These are phyloP conservation scores for Staphylotrichum tortipilum DNA, from an alignment of 495 filamentous ascomycete species.

Conservation along the genomic window DNA sequence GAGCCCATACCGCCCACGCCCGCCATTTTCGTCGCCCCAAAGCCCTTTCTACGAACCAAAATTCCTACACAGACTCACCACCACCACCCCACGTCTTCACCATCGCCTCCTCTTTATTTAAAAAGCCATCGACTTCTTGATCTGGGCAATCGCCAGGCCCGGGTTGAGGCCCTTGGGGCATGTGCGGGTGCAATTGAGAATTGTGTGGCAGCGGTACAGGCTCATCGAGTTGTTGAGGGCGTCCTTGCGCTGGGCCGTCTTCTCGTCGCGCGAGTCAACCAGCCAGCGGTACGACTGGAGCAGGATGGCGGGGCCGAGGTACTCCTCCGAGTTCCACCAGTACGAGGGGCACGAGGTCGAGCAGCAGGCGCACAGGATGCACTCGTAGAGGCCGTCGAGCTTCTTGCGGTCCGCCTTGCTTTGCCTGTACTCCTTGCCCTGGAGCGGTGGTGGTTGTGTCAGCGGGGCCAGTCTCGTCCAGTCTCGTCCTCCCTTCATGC, in stretches of 20 bases:
- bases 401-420: conserved; percentile 84
- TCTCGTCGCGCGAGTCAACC: conserved; percentile 85
- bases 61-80: too few relatives aligned
- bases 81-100: too few relatives aligned
- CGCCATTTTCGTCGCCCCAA: not conserved
- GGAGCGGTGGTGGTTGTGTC: conserved; percentile 16
- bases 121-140: conserved; percentile 94
- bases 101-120: conserved; percentile 21
- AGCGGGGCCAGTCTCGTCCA: not conserved
- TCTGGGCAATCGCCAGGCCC: conserved; percentile 86
- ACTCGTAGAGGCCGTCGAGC: conserved; percentile 97
- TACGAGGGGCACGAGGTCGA: conserved; percentile 96
- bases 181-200: conserved; percentile 92
- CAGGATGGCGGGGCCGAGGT: conserved; percentile 92
- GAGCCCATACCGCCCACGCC: not conserved
- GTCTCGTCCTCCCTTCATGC: too few relatives aligned
- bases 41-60: not conserved
- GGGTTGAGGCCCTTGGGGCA: conserved; percentile 99
- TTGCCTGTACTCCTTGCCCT: conserved; percentile 87
- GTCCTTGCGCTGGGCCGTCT: conserved; percentile 73
- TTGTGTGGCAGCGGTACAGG: conserved; percentile 97
- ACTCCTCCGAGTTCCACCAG: conserved; percentile 99
- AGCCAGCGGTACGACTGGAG: conserved; percentile 97
- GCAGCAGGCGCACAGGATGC: conserved; percentile 99
- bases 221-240: conserved; percentile 97